Conservation (phyloP, 148 eudicot species). For the Heliamphora exappendiculata region DNA sequence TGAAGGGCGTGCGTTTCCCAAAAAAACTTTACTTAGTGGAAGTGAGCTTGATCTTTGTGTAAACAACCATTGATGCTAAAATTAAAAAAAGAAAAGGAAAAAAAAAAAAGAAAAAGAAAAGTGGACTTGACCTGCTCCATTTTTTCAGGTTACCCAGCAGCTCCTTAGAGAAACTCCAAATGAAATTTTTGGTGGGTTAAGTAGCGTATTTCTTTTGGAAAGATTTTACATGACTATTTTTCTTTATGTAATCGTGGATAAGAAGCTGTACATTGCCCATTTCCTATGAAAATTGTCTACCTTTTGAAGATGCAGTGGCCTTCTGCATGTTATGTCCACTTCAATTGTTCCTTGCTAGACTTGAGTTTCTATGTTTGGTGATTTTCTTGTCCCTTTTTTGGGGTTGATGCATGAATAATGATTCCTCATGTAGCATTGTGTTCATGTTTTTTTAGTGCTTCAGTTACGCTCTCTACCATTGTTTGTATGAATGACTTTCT, state of each 20-base stretch:
- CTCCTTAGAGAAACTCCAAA: not conserved
- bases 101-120: not conserved
- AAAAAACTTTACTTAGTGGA: not conserved
- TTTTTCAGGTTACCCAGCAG: not conserved
- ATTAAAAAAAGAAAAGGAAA: too few species aligned
- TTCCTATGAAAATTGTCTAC: not conserved
- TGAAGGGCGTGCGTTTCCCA: not conserved
- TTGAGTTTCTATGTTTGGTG: constrained; percentile 5
- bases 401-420: not conserved
- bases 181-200: not conserved
- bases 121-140: not conserved
- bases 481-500: constrained; percentile 20
- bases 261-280: not conserved
- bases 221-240: not conserved
- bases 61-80: not conserved
- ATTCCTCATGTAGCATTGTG: not conserved
- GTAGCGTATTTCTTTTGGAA: not conserved
- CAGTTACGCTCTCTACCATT: not conserved
- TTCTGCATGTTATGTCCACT: not conserved
- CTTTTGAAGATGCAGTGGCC: not conserved
- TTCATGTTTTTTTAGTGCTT: not conserved
- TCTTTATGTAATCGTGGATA: not conserved
- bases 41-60: not conserved
- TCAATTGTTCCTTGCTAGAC: not conserved
- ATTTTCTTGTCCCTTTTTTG: not conserved